phyloP scores from a whole-genome alignment of 257 asterid genomes.

The Solanum habrochaites region DNA sequence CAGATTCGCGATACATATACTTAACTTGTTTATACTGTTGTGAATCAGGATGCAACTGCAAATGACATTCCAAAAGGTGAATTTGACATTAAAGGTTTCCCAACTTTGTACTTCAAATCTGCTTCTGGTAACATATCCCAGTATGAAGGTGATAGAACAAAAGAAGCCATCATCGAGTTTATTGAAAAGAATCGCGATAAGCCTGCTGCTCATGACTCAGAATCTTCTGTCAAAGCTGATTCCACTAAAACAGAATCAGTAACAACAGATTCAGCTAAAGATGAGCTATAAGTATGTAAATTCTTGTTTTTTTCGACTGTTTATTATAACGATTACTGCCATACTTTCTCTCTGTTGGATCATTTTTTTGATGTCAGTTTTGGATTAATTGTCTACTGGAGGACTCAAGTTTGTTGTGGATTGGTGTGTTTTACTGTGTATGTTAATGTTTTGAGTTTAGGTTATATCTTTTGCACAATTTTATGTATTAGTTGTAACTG shows the following conservation, averaged over 20 bases:
- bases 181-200: constrained; percentile 40
- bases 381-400: background rate
- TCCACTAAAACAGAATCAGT: constrained; percentile 13
- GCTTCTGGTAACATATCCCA: constrained; percentile 36
- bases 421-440: background rate
- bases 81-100: constrained; percentile 63
- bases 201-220: constrained; percentile 12
- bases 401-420: background rate
- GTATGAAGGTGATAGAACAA: constrained; percentile 57
- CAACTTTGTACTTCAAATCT: constrained; percentile 69
- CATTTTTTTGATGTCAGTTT: background rate
- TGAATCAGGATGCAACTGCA: constrained; percentile 55
- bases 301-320: background rate
- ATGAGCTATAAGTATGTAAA: constrained; percentile 46
- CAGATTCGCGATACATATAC: background rate
- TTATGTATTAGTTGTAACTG: background rate
- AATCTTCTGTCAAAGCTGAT: constrained; percentile 14
- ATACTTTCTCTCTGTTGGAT: background rate
- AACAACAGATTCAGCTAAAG: constrained; percentile 27
- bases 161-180: constrained; percentile 51
- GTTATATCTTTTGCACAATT: background rate
- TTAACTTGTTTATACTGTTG: background rate
- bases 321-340: background rate
- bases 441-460: background rate
- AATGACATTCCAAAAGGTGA: constrained; percentile 51